Percentiles rank a stretch among this genome's conserved stretches.
Conservation (phyloP, 768 basidiomycete genomes). For the Trametes cingulata region DNA sequence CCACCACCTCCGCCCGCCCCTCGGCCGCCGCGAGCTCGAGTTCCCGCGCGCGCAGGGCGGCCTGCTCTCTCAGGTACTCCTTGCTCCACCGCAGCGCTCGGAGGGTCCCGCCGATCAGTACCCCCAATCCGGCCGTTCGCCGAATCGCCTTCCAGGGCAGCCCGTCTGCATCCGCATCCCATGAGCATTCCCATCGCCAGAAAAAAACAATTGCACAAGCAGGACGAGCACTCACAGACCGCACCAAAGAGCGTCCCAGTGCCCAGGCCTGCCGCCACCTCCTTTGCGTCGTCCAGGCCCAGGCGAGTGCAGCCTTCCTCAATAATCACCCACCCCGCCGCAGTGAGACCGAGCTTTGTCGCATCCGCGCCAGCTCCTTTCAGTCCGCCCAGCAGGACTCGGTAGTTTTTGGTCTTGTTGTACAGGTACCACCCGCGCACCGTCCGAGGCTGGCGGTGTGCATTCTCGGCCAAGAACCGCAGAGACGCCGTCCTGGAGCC, state of each 20-base stretch:
- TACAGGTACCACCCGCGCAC: slow-evolving; percentile 94
- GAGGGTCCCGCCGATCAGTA: slow-evolving; percentile 56
- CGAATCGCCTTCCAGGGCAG: slow-evolving; percentile 51
- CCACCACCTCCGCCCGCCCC: slow-evolving; percentile 19
- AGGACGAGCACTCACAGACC: slow-evolving; percentile 44
- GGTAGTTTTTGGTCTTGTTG: slow-evolving; percentile 95
- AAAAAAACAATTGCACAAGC: not conserved
- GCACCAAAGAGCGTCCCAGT: slow-evolving; percentile 60
- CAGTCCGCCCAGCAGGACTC: slow-evolving; percentile 71
- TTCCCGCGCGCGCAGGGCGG: slow-evolving; percentile 25
- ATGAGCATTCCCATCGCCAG: slow-evolving; percentile 2
- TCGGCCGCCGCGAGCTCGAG: slow-evolving; percentile 27
- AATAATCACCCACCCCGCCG: slow-evolving; percentile 48
- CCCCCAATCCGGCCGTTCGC: slow-evolving; percentile 55
- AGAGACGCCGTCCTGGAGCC: slow-evolving; percentile 70
- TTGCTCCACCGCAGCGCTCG: slow-evolving; percentile 37
- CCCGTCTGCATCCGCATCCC: slow-evolving; percentile 46
- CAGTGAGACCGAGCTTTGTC: slow-evolving; percentile 48
- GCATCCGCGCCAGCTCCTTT: slow-evolving; percentile 65
- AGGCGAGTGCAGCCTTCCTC: slow-evolving; percentile 45
- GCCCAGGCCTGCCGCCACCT: slow-evolving; percentile 65
- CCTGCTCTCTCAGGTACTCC: slow-evolving; percentile 29
- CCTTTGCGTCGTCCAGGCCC: slow-evolving; percentile 45
- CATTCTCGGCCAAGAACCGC: slow-evolving; percentile 91
- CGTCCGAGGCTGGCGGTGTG: slow-evolving; percentile 81